Evolutionary conservation across 2,329 filamentous ascomycete genomes (phyloP).

Genomic region (Colletotrichum chlorophyti): DNA sequence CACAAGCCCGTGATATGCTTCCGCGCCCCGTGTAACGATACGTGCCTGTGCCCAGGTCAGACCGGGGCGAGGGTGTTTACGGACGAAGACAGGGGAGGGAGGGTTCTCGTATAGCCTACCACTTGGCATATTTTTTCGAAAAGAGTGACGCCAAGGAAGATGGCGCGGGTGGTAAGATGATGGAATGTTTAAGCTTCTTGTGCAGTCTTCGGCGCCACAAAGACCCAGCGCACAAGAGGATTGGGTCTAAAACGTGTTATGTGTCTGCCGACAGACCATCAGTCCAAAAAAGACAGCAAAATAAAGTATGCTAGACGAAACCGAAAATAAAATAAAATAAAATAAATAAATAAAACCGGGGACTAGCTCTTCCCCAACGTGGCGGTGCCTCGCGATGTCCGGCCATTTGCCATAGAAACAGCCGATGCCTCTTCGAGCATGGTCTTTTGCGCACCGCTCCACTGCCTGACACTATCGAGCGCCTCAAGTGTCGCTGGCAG

Average conservation of each 20-base stretch:
- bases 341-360: too few relatives aligned
- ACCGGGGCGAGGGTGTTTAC: not conserved
- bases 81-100: too few relatives aligned
- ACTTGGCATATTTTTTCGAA: conserved; percentile 1
- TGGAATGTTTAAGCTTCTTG: conserved; percentile 25
- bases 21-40: conserved; percentile 1
- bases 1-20: not conserved
- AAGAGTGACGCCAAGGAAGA: conserved; percentile 2
- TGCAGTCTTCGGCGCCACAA: conserved; percentile 1
- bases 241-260: too few relatives aligned
- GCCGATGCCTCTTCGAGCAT: conserved; percentile 2
- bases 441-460: not conserved
- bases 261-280: too few relatives aligned
- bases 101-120: conserved; percentile 11
- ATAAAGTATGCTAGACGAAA: too few relatives aligned
- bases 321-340: too few relatives aligned
- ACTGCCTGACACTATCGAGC: conserved; percentile 15
- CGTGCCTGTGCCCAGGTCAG: not conserved
- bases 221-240: not conserved
- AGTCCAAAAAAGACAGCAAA: too few relatives aligned
- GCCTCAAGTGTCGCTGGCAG: conserved; percentile 20
- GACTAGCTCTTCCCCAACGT: too few relatives aligned
- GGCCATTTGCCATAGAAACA: not conserved
- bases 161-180: not conserved
- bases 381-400: too few relatives aligned